Percentiles rank a stretch among this genome's conserved stretches.
Evolutionary conservation across 2,329 filamentous ascomycete species (phyloP).

Genomic region (Aspergillus quadrilineatus): DNA sequence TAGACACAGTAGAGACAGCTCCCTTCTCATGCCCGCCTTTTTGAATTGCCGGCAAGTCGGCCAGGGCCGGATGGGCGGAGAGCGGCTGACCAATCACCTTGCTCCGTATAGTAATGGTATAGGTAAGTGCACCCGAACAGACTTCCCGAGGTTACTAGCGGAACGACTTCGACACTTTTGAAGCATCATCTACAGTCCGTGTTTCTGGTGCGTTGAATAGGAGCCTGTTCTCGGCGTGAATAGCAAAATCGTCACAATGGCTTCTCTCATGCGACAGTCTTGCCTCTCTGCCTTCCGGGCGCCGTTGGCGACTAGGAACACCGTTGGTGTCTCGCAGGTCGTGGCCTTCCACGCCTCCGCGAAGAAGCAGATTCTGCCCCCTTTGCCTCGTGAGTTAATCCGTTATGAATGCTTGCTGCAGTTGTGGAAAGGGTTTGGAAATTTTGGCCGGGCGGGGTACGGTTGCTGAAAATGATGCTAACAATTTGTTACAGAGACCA

Average conservation of each 20-base stretch:
- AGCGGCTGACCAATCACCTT: constrained; percentile 36
- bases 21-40: neutral
- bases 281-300: constrained; percentile 35
- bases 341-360: constrained; percentile 85
- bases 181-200: neutral
- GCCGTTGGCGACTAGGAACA: constrained; percentile 37
- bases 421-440: neutral
- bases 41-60: constrained; percentile 29
- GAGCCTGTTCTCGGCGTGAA: constrained; percentile 17
- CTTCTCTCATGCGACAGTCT: constrained; percentile 42
- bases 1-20: neutral
- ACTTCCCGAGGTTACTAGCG: constrained; percentile 37
- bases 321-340: constrained; percentile 50
- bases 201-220: constrained; percentile 16
- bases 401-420: neutral
- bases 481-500: constrained; percentile 58
- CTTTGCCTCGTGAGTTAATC: constrained; percentile 71
- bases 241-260: constrained; percentile 34
- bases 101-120: constrained; percentile 20
- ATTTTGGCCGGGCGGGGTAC: constrained; percentile 5
- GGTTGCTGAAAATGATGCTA: constrained; percentile 39
- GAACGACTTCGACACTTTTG: constrained; percentile 30
- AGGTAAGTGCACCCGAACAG: constrained; percentile 35
- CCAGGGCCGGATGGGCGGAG: constrained; percentile 41
- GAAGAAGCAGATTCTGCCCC: constrained; percentile 73